Percentiles rank a stretch among this genome's conserved stretches.
These are phyloP conservation scores for Amborella trichopoda DNA, from an alignment of 164 flowering plant species.

Conservation along the genomic window DNA sequence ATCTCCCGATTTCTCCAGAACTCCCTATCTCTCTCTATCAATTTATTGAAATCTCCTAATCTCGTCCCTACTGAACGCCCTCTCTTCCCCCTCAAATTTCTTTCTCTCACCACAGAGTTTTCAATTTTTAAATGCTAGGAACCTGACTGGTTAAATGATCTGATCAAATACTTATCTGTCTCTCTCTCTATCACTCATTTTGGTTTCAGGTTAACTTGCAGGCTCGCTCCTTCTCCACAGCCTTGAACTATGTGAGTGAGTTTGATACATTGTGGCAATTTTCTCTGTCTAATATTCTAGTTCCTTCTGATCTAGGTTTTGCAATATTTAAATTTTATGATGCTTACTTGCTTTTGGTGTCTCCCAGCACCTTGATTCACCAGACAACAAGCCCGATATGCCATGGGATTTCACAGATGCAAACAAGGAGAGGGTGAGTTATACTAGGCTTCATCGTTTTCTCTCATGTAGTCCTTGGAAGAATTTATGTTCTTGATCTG, in stretches of 20 bases:
- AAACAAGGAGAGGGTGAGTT: conserved; percentile 55
- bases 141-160: too few species aligned
- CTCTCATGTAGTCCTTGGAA: too few species aligned
- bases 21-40: conserved; percentile 6
- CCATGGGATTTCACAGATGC: conserved; percentile 65
- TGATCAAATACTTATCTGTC: too few species aligned
- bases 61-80: too few species aligned
- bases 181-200: too few species aligned
- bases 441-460: not conserved
- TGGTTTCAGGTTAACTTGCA: too few species aligned
- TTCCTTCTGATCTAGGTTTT: not conserved
- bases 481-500: too few species aligned
- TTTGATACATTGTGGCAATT: too few species aligned
- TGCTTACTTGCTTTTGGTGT: not conserved
- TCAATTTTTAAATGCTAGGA: too few species aligned
- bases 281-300: conserved; percentile 1
- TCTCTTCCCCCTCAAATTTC: too few species aligned
- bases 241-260: conserved; percentile 79
- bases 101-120: too few species aligned
- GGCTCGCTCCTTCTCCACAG: conserved; percentile 76
- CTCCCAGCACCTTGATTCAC: conserved; percentile 71
- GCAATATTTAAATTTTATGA: not conserved
- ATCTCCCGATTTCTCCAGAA: conserved; percentile 24
- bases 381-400: conserved; percentile 76
- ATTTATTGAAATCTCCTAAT: too few species aligned